A percentile compares a stretch with the other conserved stretches of the same genome.
phyloP scores from a whole-genome alignment of 106 monocot species.

The Acorus gramineus region DNA sequence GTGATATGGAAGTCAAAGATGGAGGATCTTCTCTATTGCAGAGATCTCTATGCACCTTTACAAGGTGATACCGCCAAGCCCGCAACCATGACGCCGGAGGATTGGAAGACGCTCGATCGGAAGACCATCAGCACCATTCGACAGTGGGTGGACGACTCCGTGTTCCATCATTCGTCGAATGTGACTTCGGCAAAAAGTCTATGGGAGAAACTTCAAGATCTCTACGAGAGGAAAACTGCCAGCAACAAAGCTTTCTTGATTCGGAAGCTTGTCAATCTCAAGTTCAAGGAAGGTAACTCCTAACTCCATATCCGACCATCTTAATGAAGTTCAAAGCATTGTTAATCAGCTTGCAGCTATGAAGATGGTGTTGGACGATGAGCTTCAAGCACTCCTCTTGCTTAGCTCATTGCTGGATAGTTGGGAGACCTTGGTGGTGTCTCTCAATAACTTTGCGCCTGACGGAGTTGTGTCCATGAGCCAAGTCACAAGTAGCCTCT shows the following conservation, averaged over 20 bases:
- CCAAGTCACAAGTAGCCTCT: neutral
- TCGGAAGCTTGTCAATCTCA: neutral
- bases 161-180: neutral
- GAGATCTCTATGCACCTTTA: too few relatives aligned
- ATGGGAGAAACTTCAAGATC: neutral
- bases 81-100: too few relatives aligned
- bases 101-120: too few relatives aligned
- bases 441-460: neutral
- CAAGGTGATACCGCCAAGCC: too few relatives aligned
- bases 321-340: neutral
- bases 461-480: neutral
- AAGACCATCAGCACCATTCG: too few relatives aligned
- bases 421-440: neutral
- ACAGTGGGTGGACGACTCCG: too few relatives aligned
- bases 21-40: too few relatives aligned
- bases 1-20: too few relatives aligned
- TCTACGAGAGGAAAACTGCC: neutral
- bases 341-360: neutral
- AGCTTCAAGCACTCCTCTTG: neutral
- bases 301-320: neutral
- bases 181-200: neutral
- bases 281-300: neutral
- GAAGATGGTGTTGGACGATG: neutral
- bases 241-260: too few relatives aligned
- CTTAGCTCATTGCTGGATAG: too few relatives aligned